These are phyloP conservation scores for Fusarium chuoi DNA, from an alignment of 2,329 filamentous ascomycete species.

Conservation along the genomic window DNA sequence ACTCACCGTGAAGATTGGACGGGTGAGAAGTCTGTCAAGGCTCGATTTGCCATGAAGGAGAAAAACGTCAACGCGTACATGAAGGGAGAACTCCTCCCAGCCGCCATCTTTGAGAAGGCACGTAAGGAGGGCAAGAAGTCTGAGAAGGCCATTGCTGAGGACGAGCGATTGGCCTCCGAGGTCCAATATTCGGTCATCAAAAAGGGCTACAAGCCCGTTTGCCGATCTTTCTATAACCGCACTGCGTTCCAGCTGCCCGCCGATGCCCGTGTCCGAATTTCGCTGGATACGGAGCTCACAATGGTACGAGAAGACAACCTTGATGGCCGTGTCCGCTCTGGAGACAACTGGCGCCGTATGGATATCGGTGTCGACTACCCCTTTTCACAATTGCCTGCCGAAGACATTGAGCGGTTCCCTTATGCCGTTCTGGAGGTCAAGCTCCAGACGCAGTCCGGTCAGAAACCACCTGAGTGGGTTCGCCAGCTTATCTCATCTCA, in stretches of 20 bases:
- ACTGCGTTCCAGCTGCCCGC: constrained; percentile 97
- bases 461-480: constrained; percentile 97
- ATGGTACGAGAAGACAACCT: constrained; percentile 97
- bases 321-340: constrained; percentile 78
- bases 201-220: constrained; percentile 87
- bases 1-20: constrained; percentile 99
- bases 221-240: constrained; percentile 96
- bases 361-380: constrained; percentile 98
- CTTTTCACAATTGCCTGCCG: constrained; percentile 85
- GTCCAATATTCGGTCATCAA: constrained; percentile 93
- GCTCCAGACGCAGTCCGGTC: constrained; percentile 93
- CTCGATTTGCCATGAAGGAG: constrained; percentile 93
- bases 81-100: constrained; percentile 83
- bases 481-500: constrained; percentile 92
- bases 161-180: constrained; percentile 89
- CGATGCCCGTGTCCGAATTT: constrained; percentile 95
- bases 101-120: constrained; percentile 94
- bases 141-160: constrained; percentile 88
- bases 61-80: constrained; percentile 96
- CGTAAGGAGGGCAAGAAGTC: constrained; percentile 95
- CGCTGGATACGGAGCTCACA: constrained; percentile 93
- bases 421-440: constrained; percentile 98
- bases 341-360: constrained; percentile 94
- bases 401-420: constrained; percentile 90
- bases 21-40: constrained; percentile 98